Percentiles rank a stretch among this genome's conserved stretches.
Conservation (phyloP, 768 basidiomycete species). For the Mrakia gelida region DNA sequence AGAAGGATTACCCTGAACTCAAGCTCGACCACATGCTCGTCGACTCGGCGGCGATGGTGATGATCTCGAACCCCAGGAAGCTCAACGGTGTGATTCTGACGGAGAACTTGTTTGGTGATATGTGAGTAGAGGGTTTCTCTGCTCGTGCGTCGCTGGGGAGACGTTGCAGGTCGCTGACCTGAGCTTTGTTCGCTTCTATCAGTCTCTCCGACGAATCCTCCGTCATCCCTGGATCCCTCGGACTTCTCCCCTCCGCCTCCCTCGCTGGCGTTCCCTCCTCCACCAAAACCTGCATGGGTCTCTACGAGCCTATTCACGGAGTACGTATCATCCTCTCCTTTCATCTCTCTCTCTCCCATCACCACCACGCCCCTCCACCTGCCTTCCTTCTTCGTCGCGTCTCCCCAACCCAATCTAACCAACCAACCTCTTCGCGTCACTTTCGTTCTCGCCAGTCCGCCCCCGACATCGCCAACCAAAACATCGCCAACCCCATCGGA, state of each 20-base stretch:
- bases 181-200: conserved; percentile 3
- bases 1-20: conserved; percentile 81
- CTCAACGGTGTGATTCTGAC: conserved; percentile 93
- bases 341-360: background rate
- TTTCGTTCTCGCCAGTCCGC: conserved; percentile 46
- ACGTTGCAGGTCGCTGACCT: background rate
- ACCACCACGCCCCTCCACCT: background rate
- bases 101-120: conserved; percentile 94
- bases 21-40: conserved; percentile 86
- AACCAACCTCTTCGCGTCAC: no score
- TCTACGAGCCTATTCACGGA: conserved; percentile 97
- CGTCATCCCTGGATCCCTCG: conserved; percentile 95
- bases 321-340: background rate
- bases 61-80: conserved; percentile 82
- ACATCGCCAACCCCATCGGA: conserved; percentile 90
- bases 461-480: conserved; percentile 89
- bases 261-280: conserved; percentile 75
- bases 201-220: conserved; percentile 95
- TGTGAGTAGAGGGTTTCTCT: conserved; percentile 55
- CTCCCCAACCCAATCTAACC: no score
- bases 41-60: conserved; percentile 93
- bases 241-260: conserved; percentile 91
- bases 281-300: conserved; percentile 68
- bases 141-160: no score
- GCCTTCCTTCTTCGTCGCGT: background rate